Evolutionary conservation across 306 rosid genomes (phyloP).

Genomic region (Corylus avellana): DNA sequence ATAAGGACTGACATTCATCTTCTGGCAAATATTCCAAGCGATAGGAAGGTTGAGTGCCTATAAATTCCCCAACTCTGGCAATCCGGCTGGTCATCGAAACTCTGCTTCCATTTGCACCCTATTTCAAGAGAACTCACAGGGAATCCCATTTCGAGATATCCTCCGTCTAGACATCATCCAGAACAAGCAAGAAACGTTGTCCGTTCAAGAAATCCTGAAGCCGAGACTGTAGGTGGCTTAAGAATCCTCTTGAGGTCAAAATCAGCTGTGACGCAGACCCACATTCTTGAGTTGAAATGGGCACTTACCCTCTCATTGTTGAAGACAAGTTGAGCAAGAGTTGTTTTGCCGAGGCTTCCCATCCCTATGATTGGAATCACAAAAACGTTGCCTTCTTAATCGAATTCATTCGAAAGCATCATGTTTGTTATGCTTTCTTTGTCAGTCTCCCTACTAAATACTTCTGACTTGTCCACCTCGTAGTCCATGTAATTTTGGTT

Average conservation of each 20-base stretch:
- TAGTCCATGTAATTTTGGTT: neutral
- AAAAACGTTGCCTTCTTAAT: neutral
- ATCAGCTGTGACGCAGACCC: slow-evolving; percentile 25
- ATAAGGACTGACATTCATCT: slow-evolving; percentile 19
- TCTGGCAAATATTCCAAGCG: slow-evolving; percentile 10
- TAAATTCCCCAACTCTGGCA: neutral
- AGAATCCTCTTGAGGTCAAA: neutral
- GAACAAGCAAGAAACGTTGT: slow-evolving; percentile 21
- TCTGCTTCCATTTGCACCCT: neutral
- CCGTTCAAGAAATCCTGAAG: neutral
- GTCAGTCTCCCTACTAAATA: neutral
- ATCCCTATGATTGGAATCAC: slow-evolving; percentile 19
- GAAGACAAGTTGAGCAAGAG: slow-evolving; percentile 15
- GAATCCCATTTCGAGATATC: slow-evolving; percentile 15
- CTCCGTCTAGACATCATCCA: slow-evolving; percentile 31
- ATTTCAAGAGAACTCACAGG: neutral
- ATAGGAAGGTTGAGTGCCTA: neutral
- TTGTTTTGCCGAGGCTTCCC: slow-evolving; percentile 32
- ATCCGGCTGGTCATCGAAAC: neutral
- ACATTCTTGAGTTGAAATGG: slow-evolving; percentile 14
- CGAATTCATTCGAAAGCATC: neutral
- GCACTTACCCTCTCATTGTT: neutral
- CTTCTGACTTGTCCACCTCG: neutral
- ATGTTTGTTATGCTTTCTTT: too few relatives aligned
- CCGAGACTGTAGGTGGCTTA: neutral